Base-by-base conservation (phyloP, 176 grass and related monocot species). In the Panicum miliaceum region DNA sequence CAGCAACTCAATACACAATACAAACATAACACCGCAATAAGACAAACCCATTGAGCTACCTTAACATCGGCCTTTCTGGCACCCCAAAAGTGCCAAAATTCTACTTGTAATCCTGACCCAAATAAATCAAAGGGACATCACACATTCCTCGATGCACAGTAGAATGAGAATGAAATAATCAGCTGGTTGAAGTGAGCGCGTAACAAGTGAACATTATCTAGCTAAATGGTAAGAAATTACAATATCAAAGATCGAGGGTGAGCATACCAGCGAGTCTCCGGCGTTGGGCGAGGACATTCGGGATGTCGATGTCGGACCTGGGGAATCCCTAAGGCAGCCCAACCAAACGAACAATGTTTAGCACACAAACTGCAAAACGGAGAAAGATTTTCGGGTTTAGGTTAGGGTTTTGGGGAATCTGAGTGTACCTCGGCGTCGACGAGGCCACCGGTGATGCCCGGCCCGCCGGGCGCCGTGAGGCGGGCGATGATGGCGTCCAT, bases 401-500 rank as follows among this genome's bases (percentile, higher is more conserved):
- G 68, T 2, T 87, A 87, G 80, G 84, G 84, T 87, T 87, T 45
- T 20, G 38, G 64, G 19, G 19, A 48, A 34, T 68, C 26, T 18
- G 19, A n/a, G 19, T 10, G 57, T 66, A 90, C 96, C 89, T 96
- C 88, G 6, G 74, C 79, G 62, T 99, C 96, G 12, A 92, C 88
- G 58, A 99, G 93, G 60, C 71, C 37, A 29, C 90, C 91, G 63
- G 91, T 86, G 81, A 99, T 81, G 5, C 93, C 93, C 0, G 91
- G 91, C 36, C 91, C 89, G 46, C 79, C 73, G 12, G 91, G 86
- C 68, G 78, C 57, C 43, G 85, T 90, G 85, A 96, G 93, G 46
- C 60, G 57, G 3, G 92, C 81, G 84, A 99, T 96, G 83, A 99
- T 83, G 81, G 75, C 87, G 84, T 99, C 74, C 91, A 99, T 96